These are phyloP conservation scores for Yarrowia deformans DNA, from an alignment of 805 yeast genomes.

Conservation along the genomic window DNA sequence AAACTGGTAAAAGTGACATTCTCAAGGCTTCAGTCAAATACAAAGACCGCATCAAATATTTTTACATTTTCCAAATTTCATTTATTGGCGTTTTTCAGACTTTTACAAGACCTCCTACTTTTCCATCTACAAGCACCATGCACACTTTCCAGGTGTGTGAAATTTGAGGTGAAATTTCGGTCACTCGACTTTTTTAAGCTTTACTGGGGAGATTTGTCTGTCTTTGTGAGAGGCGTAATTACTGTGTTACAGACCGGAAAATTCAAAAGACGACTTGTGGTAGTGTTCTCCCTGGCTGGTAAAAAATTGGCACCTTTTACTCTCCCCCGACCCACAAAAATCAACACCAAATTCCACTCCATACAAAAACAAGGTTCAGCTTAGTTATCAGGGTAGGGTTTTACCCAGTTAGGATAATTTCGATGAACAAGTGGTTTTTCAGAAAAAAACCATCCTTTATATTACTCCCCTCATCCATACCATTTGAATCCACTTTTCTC, in stretches of 20 bases:
- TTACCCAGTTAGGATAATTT: background rate
- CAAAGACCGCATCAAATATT: too few relatives aligned
- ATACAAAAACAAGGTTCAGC: background rate
- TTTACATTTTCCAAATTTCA: background rate
- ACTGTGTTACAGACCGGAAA: background rate
- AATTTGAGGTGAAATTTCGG: constrained; percentile 29
- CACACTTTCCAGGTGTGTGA: background rate
- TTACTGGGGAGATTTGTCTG: background rate
- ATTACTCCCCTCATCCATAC: background rate
- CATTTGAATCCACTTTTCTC: background rate
- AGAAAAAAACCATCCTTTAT: too few relatives aligned
- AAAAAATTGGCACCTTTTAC: too few relatives aligned
- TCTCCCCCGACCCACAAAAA: background rate
- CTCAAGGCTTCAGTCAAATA: too few relatives aligned
- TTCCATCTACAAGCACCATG: too few relatives aligned
- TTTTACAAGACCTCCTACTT: background rate
- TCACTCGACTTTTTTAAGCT: constrained; percentile 14
- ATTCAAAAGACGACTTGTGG: background rate
- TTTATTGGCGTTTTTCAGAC: background rate
- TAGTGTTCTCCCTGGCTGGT: too few relatives aligned
- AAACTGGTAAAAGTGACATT: too few relatives aligned
- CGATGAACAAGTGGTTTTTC: too few relatives aligned
- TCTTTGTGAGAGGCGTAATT: background rate
- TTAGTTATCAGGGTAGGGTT: constrained; percentile 21
- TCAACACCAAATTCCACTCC: background rate